Conservation (phyloP, 306 rosid genomes). For the Heteromeles arbutifolia region DNA sequence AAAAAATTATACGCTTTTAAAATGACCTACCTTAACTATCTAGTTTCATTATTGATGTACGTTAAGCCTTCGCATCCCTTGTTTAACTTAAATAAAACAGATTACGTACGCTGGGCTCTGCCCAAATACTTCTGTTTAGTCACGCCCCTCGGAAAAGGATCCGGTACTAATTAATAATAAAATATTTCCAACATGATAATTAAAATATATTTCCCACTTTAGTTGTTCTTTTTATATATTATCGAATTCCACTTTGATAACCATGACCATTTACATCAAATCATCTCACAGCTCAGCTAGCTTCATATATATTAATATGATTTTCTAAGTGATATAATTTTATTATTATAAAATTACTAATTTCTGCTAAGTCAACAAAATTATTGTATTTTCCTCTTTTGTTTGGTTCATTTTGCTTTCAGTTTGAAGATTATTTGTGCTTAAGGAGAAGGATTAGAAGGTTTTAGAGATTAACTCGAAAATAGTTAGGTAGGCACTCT, state of each 20-base stretch:
- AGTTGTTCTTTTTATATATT: no score
- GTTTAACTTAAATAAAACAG: no score
- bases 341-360: no score
- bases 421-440: slow-evolving; percentile 2
- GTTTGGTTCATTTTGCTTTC: neutral
- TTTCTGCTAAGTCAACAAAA: neutral
- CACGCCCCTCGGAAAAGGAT: no score
- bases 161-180: neutral
- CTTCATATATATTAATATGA: neutral
- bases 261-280: neutral
- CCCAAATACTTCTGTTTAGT: neutral
- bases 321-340: neutral
- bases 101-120: neutral
- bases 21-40: no score
- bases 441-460: neutral
- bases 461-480: neutral
- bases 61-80: no score
- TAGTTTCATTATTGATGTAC: no score
- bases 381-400: neutral
- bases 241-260: neutral
- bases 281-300: neutral
- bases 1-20: no score
- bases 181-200: neutral
- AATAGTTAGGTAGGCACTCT: neutral
- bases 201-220: neutral